Evolutionary conservation across 495 filamentous ascomycete genomes (phyloP).

Genomic region (Podospora comata): DNA sequence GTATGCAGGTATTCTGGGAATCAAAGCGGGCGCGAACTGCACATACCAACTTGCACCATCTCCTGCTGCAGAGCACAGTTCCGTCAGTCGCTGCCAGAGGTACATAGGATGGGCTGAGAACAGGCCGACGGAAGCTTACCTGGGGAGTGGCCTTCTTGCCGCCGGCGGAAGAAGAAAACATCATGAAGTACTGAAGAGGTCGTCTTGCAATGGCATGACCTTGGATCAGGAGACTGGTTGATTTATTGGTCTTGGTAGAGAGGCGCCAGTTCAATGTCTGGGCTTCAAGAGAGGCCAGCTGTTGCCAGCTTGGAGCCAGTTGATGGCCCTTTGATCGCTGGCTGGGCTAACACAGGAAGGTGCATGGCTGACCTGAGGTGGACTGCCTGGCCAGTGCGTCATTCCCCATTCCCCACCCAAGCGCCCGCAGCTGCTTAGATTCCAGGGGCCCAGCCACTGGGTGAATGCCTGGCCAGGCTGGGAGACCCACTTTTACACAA

Average conservation of each 20-base stretch:
- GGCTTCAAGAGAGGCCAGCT: conserved; percentile 9
- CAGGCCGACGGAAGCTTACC: conserved; percentile 49
- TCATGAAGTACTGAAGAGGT: conserved; percentile 29
- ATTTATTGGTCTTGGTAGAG: background rate
- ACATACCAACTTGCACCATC: conserved; percentile 98
- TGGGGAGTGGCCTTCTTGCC: conserved; percentile 71
- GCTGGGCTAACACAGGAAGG: background rate
- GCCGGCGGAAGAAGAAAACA: conserved; percentile 56
- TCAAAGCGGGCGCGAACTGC: conserved; percentile 26
- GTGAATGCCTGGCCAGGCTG: background rate
- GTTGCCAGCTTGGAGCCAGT: conserved; percentile 20
- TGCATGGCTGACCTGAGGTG: background rate
- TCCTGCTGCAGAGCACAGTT: conserved; percentile 57
- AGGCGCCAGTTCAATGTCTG: conserved; percentile 5
- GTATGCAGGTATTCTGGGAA: conserved; percentile 19
- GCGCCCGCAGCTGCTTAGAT: background rate
- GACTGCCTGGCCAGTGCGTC: background rate
- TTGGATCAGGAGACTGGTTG: conserved; percentile 1
- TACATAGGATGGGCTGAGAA: background rate
- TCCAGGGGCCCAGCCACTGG: background rate
- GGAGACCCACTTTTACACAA: background rate
- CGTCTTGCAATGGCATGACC: conserved; percentile 28
- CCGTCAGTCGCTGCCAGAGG: conserved; percentile 26
- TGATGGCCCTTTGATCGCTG: conserved; percentile 3
- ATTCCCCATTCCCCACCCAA: conserved; percentile 1